These are phyloP conservation scores for Triticum turgidum DNA, from an alignment of 176 grass and related monocot genomes.

Conservation along the genomic window DNA sequence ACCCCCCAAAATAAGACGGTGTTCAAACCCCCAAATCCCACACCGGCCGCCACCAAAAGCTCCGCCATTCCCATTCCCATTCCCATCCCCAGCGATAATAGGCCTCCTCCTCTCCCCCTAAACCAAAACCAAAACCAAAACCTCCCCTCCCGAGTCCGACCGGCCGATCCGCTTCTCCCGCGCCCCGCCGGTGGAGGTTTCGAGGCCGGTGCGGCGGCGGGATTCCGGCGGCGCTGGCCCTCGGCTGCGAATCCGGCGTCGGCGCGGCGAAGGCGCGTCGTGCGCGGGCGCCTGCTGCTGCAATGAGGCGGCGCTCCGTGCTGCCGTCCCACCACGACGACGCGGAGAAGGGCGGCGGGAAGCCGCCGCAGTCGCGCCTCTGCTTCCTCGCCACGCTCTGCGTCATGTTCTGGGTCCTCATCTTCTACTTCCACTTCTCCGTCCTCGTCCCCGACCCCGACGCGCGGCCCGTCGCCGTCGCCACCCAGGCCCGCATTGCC, in stretches of 20 bases:
- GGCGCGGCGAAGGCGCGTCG: not conserved
- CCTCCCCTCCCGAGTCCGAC: not conserved
- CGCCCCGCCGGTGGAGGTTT: not conserved
- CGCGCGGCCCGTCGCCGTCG: not conserved
- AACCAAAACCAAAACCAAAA: too few relatives aligned
- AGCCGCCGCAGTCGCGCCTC: constrained; percentile 63
- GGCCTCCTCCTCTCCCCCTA: too few relatives aligned
- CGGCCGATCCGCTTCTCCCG: constrained; percentile 39
- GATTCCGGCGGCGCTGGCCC: not conserved
- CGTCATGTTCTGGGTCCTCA: constrained; percentile 93
- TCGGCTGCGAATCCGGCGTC: not conserved
- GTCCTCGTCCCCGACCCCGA: constrained; percentile 46
- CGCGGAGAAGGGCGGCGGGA: constrained; percentile 69
- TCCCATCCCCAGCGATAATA: not conserved
- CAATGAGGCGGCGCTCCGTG: constrained; percentile 68
- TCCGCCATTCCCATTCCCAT: not conserved
- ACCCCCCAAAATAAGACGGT: not conserved
- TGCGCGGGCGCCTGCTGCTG: not conserved
- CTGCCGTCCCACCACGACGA: constrained; percentile 49
- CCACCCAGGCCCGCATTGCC: constrained; percentile 20
- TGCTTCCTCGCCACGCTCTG: constrained; percentile 73
- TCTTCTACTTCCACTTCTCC: constrained; percentile 92
- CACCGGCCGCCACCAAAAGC: constrained; percentile 24
- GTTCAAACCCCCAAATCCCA: constrained; percentile 24
- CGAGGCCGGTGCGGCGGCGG: not conserved